Evolutionary conservation across 495 filamentous ascomycete genomes (phyloP), one percentile per base, ranked within the genome.

Genomic region (Cladorrhinum samala): DNA sequence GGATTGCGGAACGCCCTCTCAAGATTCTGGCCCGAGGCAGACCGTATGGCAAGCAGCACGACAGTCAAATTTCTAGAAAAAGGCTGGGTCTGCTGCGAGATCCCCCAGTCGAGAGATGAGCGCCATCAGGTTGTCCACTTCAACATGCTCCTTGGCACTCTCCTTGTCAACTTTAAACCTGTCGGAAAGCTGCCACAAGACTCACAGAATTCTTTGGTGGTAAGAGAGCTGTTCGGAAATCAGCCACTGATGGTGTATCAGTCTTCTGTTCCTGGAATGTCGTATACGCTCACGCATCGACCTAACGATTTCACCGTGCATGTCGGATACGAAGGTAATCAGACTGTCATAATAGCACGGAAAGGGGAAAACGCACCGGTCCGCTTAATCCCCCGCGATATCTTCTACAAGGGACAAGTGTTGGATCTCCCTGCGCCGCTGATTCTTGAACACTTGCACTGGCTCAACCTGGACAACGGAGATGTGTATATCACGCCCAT

Each of bases 341-440:
- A 59, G 2, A 56, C 68, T 11, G 50, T 82, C 6, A 65, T 82
- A 20, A 56, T 76, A 27, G 70, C 74, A 4, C 18, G 2, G 1
- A 18, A 46, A 0, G 9, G 25, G 2, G 38, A 42, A 6, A 40
- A 14, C 3, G 5, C 27, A 33, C 19, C 68, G 7, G 47, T 74
- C 2, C 72, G 78, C 24, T 56, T 74, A 3, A 52, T 80, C 9
- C 69, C 66, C 1, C 27, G 24, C 2, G 23, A 61, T 0, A 50
- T 51, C 1, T 77, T 79, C 30, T 33, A 27, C 20, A 8, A 17
- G 17, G 2, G 8, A 8, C 0, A 14, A 13, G 1, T 73, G 68
- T n/a, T n/a, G 14, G 81, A 84, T 56, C 61, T 87, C 8, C 83
- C 85, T 3, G 38, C 33, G 0, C 52, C 68, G 5, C 64, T 87